phyloP scores from a whole-genome alignment of 1,284 basidiomycete genomes.

The Boletus mariae region DNA sequence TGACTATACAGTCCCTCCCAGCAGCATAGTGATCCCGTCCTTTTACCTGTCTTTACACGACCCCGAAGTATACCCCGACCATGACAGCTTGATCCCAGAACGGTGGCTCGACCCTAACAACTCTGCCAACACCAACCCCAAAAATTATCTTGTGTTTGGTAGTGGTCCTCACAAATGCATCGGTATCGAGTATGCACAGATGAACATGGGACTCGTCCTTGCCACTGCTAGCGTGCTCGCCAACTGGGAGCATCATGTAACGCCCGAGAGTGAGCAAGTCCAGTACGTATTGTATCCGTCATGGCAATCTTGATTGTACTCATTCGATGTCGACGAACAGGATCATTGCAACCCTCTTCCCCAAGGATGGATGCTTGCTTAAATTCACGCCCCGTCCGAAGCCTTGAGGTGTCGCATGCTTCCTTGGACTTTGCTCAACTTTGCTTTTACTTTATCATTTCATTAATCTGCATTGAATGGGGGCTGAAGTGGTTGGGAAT shows the following conservation, averaged over 20 bases:
- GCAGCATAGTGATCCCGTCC: slow-evolving; percentile 96
- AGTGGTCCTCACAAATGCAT: slow-evolving; percentile 93
- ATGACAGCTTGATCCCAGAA: slow-evolving; percentile 83
- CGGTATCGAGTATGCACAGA: slow-evolving; percentile 87
- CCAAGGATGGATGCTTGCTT: slow-evolving; percentile 85
- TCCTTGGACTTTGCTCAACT: background rate
- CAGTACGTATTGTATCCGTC: slow-evolving; percentile 51
- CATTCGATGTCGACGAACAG: slow-evolving; percentile 34
- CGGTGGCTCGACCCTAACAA: slow-evolving; percentile 89
- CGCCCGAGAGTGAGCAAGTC: slow-evolving; percentile 78
- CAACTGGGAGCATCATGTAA: slow-evolving; percentile 87
- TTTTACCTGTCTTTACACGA: slow-evolving; percentile 96
- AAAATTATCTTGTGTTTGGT: slow-evolving; percentile 96
- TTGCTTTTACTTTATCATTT: slow-evolving; percentile 8
- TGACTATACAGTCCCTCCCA: slow-evolving; percentile 88
- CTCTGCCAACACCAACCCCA: slow-evolving; percentile 80
- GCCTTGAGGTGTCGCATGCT: slow-evolving; percentile 13
- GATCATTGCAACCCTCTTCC: slow-evolving; percentile 93
- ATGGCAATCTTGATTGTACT: background rate
- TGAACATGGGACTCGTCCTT: slow-evolving; percentile 88
- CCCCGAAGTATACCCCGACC: slow-evolving; percentile 82
- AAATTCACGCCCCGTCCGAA: slow-evolving; percentile 62
- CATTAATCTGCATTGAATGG: slow-evolving; percentile 15
- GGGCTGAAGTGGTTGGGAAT: background rate
- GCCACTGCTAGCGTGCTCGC: slow-evolving; percentile 82